phyloP scores from a whole-genome alignment of 352 stramenopile genomes.

The Phytophthora chlamydospora region DNA sequence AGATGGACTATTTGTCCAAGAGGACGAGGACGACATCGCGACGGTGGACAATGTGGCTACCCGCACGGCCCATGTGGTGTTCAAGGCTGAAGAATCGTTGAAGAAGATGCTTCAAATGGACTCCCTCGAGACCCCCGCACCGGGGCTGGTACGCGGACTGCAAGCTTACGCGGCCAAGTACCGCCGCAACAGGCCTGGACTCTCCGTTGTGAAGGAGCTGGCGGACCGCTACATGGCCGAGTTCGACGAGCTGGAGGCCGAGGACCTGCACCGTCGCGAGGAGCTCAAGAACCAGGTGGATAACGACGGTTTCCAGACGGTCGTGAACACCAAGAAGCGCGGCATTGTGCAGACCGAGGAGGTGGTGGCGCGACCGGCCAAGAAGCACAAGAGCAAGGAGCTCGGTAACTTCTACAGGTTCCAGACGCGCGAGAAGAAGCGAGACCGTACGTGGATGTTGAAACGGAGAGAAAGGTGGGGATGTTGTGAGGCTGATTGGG shows the following conservation, averaged over 20 bases:
- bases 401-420: constrained; percentile 87
- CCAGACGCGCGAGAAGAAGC: constrained; percentile 87
- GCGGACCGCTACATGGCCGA: constrained; percentile 78
- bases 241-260: constrained; percentile 76
- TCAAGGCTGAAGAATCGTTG: constrained; percentile 69
- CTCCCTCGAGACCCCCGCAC: constrained; percentile 41
- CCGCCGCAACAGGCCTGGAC: constrained; percentile 65
- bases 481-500: constrained; percentile 11
- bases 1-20: constrained; percentile 9
- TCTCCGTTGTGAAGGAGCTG: constrained; percentile 66
- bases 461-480: not conserved
- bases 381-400: constrained; percentile 89
- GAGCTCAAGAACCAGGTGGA: constrained; percentile 84
- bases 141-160: constrained; percentile 33
- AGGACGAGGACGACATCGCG: constrained; percentile 20
- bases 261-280: constrained; percentile 62
- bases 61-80: constrained; percentile 72
- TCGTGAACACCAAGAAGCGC: constrained; percentile 85
- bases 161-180: constrained; percentile 70
- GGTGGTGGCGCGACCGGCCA: constrained; percentile 56
- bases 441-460: constrained; percentile 63
- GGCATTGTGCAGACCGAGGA: constrained; percentile 55
- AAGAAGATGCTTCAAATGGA: constrained; percentile 56
- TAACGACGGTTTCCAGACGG: constrained; percentile 83
- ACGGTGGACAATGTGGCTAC: constrained; percentile 27